Percentiles rank a stretch among this genome's conserved stretches.
Evolutionary conservation across 495 filamentous ascomycete genomes (phyloP).

Genomic region (Penicillium longicatenatum): DNA sequence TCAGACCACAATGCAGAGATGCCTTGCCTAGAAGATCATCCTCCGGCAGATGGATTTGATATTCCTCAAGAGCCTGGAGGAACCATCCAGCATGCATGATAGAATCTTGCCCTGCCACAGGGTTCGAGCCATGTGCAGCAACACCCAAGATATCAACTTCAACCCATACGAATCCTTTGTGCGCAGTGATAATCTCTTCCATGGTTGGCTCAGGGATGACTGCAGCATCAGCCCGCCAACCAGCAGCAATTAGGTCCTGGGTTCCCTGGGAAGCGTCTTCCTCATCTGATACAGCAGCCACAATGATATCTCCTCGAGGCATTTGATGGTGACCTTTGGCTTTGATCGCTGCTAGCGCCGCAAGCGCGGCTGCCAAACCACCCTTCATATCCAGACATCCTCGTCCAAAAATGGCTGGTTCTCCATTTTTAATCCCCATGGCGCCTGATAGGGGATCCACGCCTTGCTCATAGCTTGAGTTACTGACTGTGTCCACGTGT

Average conservation of each 20-base stretch:
- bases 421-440: conserved; percentile 32
- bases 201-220: conserved; percentile 46
- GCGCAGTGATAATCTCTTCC: conserved; percentile 36
- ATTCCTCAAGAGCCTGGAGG: conserved; percentile 40
- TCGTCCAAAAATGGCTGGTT: conserved; percentile 41
- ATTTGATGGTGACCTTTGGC: conserved; percentile 15
- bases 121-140: conserved; percentile 49
- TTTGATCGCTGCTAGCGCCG: conserved; percentile 34
- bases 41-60: conserved; percentile 31
- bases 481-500: conserved; percentile 51
- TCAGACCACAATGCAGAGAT: conserved; percentile 47
- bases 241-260: conserved; percentile 44
- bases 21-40: conserved; percentile 37
- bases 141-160: conserved; percentile 46
- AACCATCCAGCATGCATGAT: conserved; percentile 48
- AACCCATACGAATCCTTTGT: conserved; percentile 53
- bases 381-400: conserved; percentile 52
- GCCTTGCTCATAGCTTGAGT: conserved; percentile 39
- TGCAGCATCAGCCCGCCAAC: conserved; percentile 49
- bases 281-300: conserved; percentile 52
- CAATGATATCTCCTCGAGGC: conserved; percentile 44
- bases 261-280: conserved; percentile 50
- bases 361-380: conserved; percentile 45
- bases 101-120: conserved; percentile 41
- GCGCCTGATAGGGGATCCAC: conserved; percentile 42